phyloP scores from a whole-genome alignment of 2,329 filamentous ascomycete genomes.

The Cordyceps cateniannulata region DNA sequence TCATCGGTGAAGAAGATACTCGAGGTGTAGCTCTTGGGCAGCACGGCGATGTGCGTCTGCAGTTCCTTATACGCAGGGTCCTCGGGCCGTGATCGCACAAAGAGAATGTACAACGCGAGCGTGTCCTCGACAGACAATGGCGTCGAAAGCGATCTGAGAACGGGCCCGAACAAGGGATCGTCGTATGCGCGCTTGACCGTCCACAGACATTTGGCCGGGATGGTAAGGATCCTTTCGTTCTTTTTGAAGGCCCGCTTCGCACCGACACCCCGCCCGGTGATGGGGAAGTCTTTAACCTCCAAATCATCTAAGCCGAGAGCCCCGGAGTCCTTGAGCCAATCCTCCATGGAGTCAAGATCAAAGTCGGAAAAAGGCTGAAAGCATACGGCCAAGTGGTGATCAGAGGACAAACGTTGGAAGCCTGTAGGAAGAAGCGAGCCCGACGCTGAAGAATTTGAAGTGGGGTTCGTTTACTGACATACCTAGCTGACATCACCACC shows the following conservation, averaged over 20 bases:
- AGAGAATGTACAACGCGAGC: constrained; percentile 27
- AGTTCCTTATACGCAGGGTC: constrained; percentile 25
- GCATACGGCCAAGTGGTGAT: too few relatives aligned
- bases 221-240: constrained; percentile 28
- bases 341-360: constrained; percentile 21
- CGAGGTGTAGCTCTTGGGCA: constrained; percentile 26
- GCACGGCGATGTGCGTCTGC: constrained; percentile 21
- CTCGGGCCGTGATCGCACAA: constrained; percentile 24
- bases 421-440: too few relatives aligned
- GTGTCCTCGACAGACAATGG: constrained; percentile 27
- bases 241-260: constrained; percentile 24
- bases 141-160: constrained; percentile 21
- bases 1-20: constrained; percentile 29
- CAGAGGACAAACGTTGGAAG: too few relatives aligned
- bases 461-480: too few relatives aligned
- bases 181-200: constrained; percentile 26
- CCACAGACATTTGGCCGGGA: constrained; percentile 25
- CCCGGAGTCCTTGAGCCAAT: constrained; percentile 25
- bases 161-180: constrained; percentile 26
- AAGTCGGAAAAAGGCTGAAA: too few relatives aligned
- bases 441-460: too few relatives aligned
- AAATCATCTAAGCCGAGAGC: constrained; percentile 25
- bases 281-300: constrained; percentile 26
- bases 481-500: too few relatives aligned
- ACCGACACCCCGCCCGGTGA: constrained; percentile 26